Base-by-base conservation (phyloP, 163 green algal genomes). In the Coccomyxa subellipsoidea region DNA sequence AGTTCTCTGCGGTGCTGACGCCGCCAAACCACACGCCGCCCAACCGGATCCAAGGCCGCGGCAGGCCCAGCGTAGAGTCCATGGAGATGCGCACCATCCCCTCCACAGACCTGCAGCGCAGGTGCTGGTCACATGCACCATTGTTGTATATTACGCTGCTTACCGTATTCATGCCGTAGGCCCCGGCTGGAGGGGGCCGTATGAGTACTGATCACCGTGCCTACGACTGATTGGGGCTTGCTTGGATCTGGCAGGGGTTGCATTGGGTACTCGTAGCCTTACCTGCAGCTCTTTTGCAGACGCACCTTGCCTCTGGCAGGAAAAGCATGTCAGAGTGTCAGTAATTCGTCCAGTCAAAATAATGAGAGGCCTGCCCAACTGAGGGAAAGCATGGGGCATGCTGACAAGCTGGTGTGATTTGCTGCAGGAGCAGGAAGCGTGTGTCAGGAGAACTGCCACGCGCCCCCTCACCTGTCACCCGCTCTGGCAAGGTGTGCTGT, bases 401-500 rank as follows among this genome's bases (percentile, higher is more conserved):
- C 66, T 75, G 66, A 59, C 15, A 59, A 59, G 47, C 47, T 8
- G 47, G n/a, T 39, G 7, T 38, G 32, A 7, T 34, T 10, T 38
- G 32, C 9, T 34, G 32, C 31, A 77, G 70, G 32, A 27, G 34
- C 32, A 27, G 32, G 70, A 38, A 77, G 70, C 32, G 70, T 31
- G 27, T 39, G 31, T 34, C 32, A 47, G 34, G 18, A 40, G 70
- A 77, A 7, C 7, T 77, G 70, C 3, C 15, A 12, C 47, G 47
- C 47, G 47, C 47, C 1, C 47, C 47, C 32, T 77, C 70, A 7
- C 70, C 70, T 8, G 70, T 77, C 8, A 77, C 70, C 12, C 70
- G 70, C 70, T 77, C 70, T 47, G 70, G 70, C 70, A 77, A 77
- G 70, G 70, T 77, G 66, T 66, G 12, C 47, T 18, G 12, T 66